Percentiles rank a stretch among this genome's conserved stretches.
phyloP scores from a whole-genome alignment of 2,329 filamentous ascomycete species.

The Cladobotryum protrusum region DNA sequence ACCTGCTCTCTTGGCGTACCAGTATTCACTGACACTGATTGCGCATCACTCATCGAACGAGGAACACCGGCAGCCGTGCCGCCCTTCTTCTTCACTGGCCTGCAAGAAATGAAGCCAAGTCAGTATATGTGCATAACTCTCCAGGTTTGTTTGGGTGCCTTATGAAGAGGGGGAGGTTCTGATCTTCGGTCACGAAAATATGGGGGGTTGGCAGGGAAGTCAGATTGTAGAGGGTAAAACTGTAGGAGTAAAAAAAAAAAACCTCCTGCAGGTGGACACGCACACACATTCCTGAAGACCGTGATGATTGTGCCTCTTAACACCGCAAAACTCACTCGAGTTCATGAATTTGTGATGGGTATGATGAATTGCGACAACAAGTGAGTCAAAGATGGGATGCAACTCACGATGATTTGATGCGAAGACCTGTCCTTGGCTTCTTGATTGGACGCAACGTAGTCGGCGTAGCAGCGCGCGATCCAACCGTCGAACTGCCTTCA shows the following conservation, averaged over 20 bases:
- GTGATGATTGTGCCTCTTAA: not conserved
- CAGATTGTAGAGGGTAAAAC: too few species aligned
- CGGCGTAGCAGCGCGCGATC: conserved; percentile 57
- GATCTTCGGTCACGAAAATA: too few species aligned
- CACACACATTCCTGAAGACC: too few species aligned
- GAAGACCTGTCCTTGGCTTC: conserved; percentile 55
- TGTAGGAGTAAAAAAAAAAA: too few species aligned
- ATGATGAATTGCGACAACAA: too few species aligned
- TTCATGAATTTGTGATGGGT: not conserved
- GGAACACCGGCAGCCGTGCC: conserved; percentile 64
- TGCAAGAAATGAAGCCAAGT: conserved; percentile 27
- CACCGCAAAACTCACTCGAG: not conserved
- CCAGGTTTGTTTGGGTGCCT: too few species aligned
- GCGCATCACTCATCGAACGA: conserved; percentile 57
- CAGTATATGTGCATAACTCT: not conserved
- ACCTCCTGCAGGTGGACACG: too few species aligned
- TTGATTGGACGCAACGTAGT: conserved; percentile 49
- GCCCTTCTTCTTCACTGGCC: conserved; percentile 66
- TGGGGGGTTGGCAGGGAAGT: too few species aligned
- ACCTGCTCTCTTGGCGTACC: conserved; percentile 50
- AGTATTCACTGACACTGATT: conserved; percentile 51
- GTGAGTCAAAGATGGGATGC: conserved; percentile 8
- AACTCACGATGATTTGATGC: conserved; percentile 65
- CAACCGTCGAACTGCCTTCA: conserved; percentile 40
- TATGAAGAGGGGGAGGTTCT: not conserved